Evolutionary conservation across 208 protist species (phyloP).

Genomic region (Novymonas esmeraldas): DNA sequence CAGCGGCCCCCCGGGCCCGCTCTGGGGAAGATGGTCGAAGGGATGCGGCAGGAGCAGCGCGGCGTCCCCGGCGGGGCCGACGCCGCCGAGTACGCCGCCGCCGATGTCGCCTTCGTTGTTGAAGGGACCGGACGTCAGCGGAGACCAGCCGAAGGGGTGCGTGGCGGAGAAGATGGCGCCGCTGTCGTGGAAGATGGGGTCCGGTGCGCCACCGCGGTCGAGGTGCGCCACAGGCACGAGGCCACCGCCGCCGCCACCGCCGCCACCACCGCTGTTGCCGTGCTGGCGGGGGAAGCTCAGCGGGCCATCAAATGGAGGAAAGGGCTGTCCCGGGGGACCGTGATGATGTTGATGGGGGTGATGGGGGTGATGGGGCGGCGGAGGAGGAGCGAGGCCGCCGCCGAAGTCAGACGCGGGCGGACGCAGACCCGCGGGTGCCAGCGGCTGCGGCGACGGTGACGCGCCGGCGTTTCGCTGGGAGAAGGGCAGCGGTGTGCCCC

Average conservation of each 20-base stretch:
- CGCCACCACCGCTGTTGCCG: no score
- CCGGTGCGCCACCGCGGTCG: not conserved
- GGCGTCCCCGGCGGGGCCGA: no score
- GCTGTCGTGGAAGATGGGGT: not conserved
- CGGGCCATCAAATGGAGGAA: not conserved
- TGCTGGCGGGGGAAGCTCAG: no score
- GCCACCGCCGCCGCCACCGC: not conserved
- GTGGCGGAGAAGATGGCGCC: not conserved
- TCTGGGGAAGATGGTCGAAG: not conserved
- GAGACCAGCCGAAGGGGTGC: conserved; percentile 27
- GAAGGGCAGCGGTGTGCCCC: conserved; percentile 1
- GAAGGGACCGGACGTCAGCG: not conserved
- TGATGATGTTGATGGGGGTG: no score
- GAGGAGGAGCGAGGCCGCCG: not conserved
- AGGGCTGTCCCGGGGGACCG: no score
- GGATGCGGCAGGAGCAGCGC: no score
- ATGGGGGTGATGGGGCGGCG: not conserved
- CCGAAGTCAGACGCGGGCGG: not conserved
- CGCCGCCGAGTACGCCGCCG: no score
- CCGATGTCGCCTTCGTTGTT: not conserved
- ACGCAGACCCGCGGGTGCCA: no score
- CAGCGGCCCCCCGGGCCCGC: no score
- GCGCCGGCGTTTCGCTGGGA: not conserved
- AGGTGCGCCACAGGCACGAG: not conserved
- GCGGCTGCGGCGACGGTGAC: not conserved